Base-by-base conservation (phyloP, 345 rosid genomes). In the Populus deltoides region DNA sequence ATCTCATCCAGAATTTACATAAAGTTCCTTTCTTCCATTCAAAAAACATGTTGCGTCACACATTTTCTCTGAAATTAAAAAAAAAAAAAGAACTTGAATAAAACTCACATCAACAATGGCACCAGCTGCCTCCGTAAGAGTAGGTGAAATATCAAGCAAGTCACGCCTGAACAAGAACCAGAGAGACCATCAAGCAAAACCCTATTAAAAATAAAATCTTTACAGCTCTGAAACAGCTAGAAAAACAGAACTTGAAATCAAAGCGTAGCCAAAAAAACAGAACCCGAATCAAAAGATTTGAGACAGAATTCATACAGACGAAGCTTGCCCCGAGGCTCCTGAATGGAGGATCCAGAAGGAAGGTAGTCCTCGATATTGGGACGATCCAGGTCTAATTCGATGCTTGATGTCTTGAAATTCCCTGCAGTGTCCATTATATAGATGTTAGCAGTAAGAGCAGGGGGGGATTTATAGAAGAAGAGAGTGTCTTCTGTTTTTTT, bases 301-400 rank as follows among this genome's bases (percentile, higher is more conserved):
- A 71, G 49, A 65, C 0, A 43, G 20, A 51, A 49, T 31, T 27
- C 31, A 77, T 84, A 94, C 99, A 94, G 84, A 84, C 94, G 88
- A 81, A 92, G 97, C 87, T 97, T 86, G 86, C 97, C 97, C 79
- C 13, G 90, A 74, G 94, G 98, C 70, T 92, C 93, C 1, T 88
- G 84, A 81, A 97, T 94, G 85, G 99, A 87, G 78, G 89, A 77
- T 79, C 97, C 99, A n/a, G 93, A 89, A 41, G 93, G 97, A 74
- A 97, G 99, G 82, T 97, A 97, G 73, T 97, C 99, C 71, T 97
- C 98, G 77, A 97, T 86, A 83, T 94, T 91, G 78, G 88, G 99
- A 20, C 86, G 89, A 87, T 95, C 99, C 75, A 90, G 80, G 73
- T 93, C 98, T 80, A 94, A 77, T 83, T 97, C 98, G 38, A 98